Base-by-base conservation (phyloP, 768 basidiomycete genomes). In the Suillus brevipes region DNA sequence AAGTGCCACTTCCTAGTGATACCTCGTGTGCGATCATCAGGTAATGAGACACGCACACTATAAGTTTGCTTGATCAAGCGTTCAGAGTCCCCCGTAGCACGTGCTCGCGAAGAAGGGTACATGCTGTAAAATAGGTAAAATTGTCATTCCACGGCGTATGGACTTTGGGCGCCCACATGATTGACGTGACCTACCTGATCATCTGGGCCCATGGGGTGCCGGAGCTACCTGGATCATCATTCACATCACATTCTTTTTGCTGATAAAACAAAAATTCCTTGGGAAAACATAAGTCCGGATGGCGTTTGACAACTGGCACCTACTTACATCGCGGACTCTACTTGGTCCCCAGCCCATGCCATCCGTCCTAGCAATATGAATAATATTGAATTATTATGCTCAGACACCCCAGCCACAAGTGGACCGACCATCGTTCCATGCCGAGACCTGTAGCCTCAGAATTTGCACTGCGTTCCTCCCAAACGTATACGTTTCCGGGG, bases 321-420 rank as follows among this genome's bases (percentile, higher is more conserved):
- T 64, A 69, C 76, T 36, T 65, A 78, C 73, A 64, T 79, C 78
- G 79, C 90, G 79, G 69, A 93, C 84, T 20, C 91, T 84, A 73
- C 90, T 91, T 16, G 92, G 90, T 37, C 91, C 90, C 92, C 92
- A 94, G 56, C 90, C 89, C 85, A 92, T 89, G 45, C 91, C 85
- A 67, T 86, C 84, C 9, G 84, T 86, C 82, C 82, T 83, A 68
- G 18, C 10, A 34, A 59, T 28, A 49, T 10, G 23, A n/a, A 60
- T 50, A 65, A 64, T 60, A 61, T 50, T 45, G 43, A 52, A 62
- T 53, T 42, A 23, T 40, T 28, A 55, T 18, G 62, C 18, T 49
- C 28, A 10, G 31, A 49, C 6, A 23, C 25, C 13, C 9, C 23
- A 28, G 31, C 25, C 34, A 57, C n/a, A 43, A 23, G 58, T 34